Conservation (phyloP, 2,329 filamentous ascomycete genomes). For the Mycosphaerella sp. region DNA sequence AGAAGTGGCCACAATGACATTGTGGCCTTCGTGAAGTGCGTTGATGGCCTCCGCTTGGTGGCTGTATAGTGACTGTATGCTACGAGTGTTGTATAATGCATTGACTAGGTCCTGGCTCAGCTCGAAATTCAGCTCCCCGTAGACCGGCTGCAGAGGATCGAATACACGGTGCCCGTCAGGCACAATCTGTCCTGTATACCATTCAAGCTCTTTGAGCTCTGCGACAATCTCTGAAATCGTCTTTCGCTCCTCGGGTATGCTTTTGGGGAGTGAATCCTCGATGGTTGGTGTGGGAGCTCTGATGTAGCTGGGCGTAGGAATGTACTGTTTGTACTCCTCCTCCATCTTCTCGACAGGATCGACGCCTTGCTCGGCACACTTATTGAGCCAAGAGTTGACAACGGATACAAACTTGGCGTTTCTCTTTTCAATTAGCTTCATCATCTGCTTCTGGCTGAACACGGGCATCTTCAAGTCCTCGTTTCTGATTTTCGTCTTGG, state of each 20-base stretch:
- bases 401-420: constrained; percentile 77
- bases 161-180: constrained; percentile 89
- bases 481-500: constrained; percentile 61
- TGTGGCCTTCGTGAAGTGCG: constrained; percentile 67
- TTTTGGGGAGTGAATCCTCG: constrained; percentile 51
- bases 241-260: constrained; percentile 74
- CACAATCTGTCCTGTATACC: constrained; percentile 91
- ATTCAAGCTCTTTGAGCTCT: constrained; percentile 73
- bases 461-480: constrained; percentile 88
- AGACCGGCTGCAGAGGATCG: constrained; percentile 72
- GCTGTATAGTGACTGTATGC: constrained; percentile 78
- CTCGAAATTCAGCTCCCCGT: constrained; percentile 75
- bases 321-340: constrained; percentile 51
- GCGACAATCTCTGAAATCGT: constrained; percentile 75
- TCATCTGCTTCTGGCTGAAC: constrained; percentile 89
- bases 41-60: constrained; percentile 96
- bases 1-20: constrained; percentile 90
- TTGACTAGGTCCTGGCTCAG: constrained; percentile 93
- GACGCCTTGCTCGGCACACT: constrained; percentile 56
- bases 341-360: constrained; percentile 64
- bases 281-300: constrained; percentile 37
- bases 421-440: constrained; percentile 77
- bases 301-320: constrained; percentile 55
- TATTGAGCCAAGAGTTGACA: constrained; percentile 68
- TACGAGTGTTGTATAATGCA: constrained; percentile 84